Base-by-base conservation (phyloP, 1,139 yeast genomes). In the Trichomonascaceae sp. region DNA sequence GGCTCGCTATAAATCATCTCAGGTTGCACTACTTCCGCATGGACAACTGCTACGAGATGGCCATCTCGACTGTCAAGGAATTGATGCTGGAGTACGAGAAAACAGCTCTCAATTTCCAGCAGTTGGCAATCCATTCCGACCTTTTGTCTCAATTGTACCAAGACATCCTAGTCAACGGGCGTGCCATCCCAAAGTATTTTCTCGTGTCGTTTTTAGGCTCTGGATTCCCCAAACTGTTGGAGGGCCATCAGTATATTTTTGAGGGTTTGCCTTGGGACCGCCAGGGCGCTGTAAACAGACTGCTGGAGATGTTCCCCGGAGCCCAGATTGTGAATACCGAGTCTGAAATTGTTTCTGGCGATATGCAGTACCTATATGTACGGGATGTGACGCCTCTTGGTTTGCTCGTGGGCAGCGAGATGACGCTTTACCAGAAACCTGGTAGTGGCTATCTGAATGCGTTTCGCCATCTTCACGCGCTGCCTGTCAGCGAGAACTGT, bases 251-350 rank as follows among this genome's bases (percentile, higher is more conserved):
- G 41, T 85, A 77, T 52, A 77, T 84, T 37, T 81, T 77, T 52
- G 93, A 84, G 58, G 94, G 94, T 11, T 64, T 75, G 35, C 87
- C 93, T 17, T 84, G 81, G 59, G 95, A 84, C 52, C 92, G 81
- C 54, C 76, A 84, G 37, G 76, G 85, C 4, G 76, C 92, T 2
- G 78, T 84, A 52, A 84, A 77, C 48, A 66, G 93, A 46, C 61
- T 84, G 43, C 67, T 76, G 47, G 71, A 75, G 50, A 59, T 80
- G 31, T 81, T 81, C 54, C 93, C 92, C 17, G 94, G 94, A 34
- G 84, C 94, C 1, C 69, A 77, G 38, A 74, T 82, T 40, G 64
- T 82, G 20, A 62, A 74, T 31, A 74, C 71, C 42, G 87, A 78
- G 50, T 63, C 64, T n/a, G 79, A 76, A 43, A 79, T 78, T 2